phyloP scores from a whole-genome alignment of 2,329 filamentous ascomycete species.

The Pseudonectria buxi region DNA sequence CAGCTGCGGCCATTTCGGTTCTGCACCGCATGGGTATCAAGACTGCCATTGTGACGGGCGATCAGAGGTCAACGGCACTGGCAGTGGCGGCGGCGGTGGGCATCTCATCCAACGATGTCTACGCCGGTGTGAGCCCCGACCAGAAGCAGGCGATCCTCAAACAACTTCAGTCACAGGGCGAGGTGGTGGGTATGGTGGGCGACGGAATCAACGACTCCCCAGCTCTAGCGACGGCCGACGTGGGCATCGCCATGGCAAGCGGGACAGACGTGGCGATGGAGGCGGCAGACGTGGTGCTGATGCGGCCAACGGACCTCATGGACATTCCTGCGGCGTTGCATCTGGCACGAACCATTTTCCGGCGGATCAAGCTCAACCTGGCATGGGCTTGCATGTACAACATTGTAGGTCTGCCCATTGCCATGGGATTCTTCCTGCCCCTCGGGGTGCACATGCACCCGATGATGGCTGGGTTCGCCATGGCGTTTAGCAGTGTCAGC shows the following conservation, averaged over 20 bases:
- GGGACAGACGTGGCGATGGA: conserved; percentile 98
- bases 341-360: conserved; percentile 79
- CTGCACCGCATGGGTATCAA: conserved; percentile 79
- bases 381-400: conserved; percentile 94
- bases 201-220: conserved; percentile 99
- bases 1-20: conserved; percentile 71
- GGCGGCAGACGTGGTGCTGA: conserved; percentile 90
- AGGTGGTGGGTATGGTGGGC: conserved; percentile 90
- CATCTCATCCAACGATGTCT: conserved; percentile 68
- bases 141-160: conserved; percentile 85
- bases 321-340: conserved; percentile 83
- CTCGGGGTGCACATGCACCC: conserved; percentile 83
- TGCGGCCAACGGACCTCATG: conserved; percentile 86
- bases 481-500: conserved; percentile 85
- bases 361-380: conserved; percentile 87
- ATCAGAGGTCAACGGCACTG: conserved; percentile 76
- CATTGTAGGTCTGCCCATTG: conserved; percentile 81
- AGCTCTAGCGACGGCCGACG: conserved; percentile 82
- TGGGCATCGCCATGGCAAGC: conserved; percentile 86
- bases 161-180: conserved; percentile 64
- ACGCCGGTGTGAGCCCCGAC: conserved; percentile 80
- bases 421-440: conserved; percentile 93
- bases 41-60: conserved; percentile 88
- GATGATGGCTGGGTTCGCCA: conserved; percentile 89
- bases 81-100: conserved; percentile 79